Evolutionary conservation across 164 flowering plant species (phyloP).

Genomic region (Nelumbo lutea): DNA sequence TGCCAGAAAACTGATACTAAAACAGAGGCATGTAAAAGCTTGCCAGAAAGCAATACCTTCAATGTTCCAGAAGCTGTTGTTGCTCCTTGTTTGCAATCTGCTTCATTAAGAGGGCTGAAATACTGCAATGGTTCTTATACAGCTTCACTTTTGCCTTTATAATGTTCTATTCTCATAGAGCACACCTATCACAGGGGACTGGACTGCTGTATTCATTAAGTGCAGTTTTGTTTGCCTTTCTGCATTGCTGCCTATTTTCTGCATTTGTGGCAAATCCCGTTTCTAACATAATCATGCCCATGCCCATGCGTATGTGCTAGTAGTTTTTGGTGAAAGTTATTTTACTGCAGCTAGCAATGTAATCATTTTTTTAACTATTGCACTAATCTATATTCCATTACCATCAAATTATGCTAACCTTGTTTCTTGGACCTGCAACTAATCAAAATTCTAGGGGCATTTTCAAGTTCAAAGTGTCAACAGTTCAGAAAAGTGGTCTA

Average conservation of each 20-base stretch:
- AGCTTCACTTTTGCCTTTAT: conserved; percentile 53
- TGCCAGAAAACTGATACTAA: conserved; percentile 25
- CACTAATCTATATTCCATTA: no score
- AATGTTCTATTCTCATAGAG: conserved; percentile 17
- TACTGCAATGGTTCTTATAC: conserved; percentile 50
- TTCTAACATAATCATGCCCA: no score
- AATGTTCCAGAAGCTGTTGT: conserved; percentile 43
- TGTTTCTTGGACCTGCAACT: no score
- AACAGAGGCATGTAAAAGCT: conserved; percentile 16
- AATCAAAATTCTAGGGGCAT: no score
- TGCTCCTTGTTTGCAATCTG: conserved; percentile 34
- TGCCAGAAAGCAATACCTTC: conserved; percentile 23
- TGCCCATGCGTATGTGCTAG: no score
- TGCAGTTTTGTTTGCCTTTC: background rate
- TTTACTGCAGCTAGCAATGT: no score
- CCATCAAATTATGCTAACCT: no score
- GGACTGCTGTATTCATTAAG: background rate
- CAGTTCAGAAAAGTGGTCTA: no score
- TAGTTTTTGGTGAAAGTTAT: no score
- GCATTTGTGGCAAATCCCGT: no score
- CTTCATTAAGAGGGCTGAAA: conserved; percentile 62
- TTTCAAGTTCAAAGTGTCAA: no score
- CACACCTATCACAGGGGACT: background rate
- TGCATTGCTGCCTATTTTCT: background rate
- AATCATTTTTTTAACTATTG: no score